A percentile compares a stretch with the other conserved stretches of the same genome.
Conservation (phyloP, 2,329 filamentous ascomycete genomes). For the Nemania sp. region DNA sequence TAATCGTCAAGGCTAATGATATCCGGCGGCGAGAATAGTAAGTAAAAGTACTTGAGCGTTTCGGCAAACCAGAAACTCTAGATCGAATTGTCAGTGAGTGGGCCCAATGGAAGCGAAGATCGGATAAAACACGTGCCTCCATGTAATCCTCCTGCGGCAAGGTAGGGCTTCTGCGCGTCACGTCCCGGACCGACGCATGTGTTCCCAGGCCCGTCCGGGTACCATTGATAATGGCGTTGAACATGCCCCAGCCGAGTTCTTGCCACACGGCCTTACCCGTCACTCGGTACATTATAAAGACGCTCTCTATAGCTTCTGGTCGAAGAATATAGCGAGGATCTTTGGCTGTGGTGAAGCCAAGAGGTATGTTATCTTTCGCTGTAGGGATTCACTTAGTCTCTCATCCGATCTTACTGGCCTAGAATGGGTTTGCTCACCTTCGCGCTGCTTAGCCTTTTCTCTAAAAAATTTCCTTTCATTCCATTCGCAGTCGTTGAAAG, state of each 20-base stretch:
- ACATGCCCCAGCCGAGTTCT: slow-evolving; percentile 40
- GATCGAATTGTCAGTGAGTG: slow-evolving; percentile 18
- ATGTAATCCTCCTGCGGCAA: slow-evolving; percentile 49
- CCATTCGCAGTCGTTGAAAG: slow-evolving; percentile 41
- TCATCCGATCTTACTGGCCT: not conserved
- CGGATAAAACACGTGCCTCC: slow-evolving; percentile 34
- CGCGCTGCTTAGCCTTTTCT: slow-evolving; percentile 29
- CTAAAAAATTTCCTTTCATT: slow-evolving; percentile 28
- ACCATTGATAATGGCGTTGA: slow-evolving; percentile 34
- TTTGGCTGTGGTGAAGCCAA: slow-evolving; percentile 60
- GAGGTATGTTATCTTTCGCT: slow-evolving; percentile 40
- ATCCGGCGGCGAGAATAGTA: slow-evolving; percentile 56
- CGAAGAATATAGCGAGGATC: slow-evolving; percentile 42
- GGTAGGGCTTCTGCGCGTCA: slow-evolving; percentile 51
- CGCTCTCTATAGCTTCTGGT: slow-evolving; percentile 41
- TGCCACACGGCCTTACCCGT: slow-evolving; percentile 36
- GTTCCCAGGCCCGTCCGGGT: slow-evolving; percentile 34
- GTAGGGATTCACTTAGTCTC: slow-evolving; percentile 11
- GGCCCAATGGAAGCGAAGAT: not conserved
- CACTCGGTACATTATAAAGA: slow-evolving; percentile 40
- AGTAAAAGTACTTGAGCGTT: slow-evolving; percentile 55
- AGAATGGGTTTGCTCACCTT: slow-evolving; percentile 28
- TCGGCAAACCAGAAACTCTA: slow-evolving; percentile 68
- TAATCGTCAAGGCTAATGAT: slow-evolving; percentile 62
- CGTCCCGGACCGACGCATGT: slow-evolving; percentile 36